phyloP scores from a whole-genome alignment of 306 rosid genomes.

The Castanospermum australe region DNA sequence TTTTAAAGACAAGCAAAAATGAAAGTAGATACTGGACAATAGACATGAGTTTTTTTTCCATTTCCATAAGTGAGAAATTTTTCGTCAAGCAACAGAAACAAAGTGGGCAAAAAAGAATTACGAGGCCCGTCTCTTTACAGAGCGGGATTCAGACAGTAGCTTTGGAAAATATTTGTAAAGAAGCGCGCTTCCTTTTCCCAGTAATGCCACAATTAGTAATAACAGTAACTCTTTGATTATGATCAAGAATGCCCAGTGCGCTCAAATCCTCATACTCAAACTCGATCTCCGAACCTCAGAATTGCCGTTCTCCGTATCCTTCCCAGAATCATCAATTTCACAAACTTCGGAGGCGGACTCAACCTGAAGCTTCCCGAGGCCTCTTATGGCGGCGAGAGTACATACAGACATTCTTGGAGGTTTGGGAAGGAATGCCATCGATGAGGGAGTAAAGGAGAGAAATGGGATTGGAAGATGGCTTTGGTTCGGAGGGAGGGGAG shows the following conservation, averaged over 20 bases:
- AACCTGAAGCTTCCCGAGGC: background rate
- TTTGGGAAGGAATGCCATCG: too few species aligned
- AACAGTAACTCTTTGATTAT: conserved; percentile 19
- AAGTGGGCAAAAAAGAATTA: conserved; percentile 3
- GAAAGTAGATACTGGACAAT: background rate
- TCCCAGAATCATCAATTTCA: background rate
- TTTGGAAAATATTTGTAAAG: conserved; percentile 33
- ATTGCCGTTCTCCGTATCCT: background rate
- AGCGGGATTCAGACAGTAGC: conserved; percentile 33
- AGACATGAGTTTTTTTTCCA: background rate
- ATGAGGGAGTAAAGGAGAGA: too few species aligned
- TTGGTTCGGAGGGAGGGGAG: too few species aligned
- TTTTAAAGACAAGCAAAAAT: background rate
- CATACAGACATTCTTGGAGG: too few species aligned
- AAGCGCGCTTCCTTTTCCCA: conserved; percentile 37
- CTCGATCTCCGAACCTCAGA: conserved; percentile 16
- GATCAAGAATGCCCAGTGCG: conserved; percentile 36
- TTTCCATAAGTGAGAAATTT: background rate
- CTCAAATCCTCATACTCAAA: conserved; percentile 37
- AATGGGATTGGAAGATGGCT: too few species aligned
- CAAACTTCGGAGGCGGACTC: background rate
- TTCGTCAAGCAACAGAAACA: background rate
- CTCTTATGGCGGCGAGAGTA: conserved; percentile 61
- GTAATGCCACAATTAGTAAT: background rate
- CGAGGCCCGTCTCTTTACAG: conserved; percentile 65